Evolutionary conservation across 2,329 filamentous ascomycete species (phyloP), one percentile per base, ranked within the genome.

Genomic region (Metarhizium anisopliae): DNA sequence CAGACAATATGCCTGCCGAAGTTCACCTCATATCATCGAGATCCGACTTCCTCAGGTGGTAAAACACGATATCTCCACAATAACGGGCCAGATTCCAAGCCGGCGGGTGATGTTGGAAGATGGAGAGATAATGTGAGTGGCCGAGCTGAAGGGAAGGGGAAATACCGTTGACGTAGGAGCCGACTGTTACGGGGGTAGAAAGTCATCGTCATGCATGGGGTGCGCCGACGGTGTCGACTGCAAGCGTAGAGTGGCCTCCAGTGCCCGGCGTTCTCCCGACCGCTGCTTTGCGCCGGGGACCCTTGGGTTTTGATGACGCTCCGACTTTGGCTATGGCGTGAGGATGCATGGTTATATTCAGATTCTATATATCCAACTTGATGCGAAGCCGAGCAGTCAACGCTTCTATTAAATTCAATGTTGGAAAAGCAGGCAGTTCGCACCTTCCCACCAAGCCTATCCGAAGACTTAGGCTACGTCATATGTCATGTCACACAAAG

Each of bases 161-260:
- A 43, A 49, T 20, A 55, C 54, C 2, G 49, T 55, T 52, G 54
- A 55, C 54, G 54, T 52, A 49, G 29, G 30, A 30, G 50, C n/a
- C 29, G 4, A 25, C 3, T 47, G 43, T 25, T 42, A 29, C 11
- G 42, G 16, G 18, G 45, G 43, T 43, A n/a, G 43, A 30, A 29
- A 36, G 20, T 10, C 55, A 50, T 56, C 55, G 55, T 56, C 51
- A 56, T 56, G 49, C 47, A 53, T 45, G 36, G 35, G 6, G 10
- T 47, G 42, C 16, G 29, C 45, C 14, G 25, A 25, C n/a, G 50
- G n/a, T 25, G 11, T 20, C 6, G 50, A 25, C 25, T 18, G 40
- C 20, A 36, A 47, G 32, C 16, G 11, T 29, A 47, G 25, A 53
- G 51, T 32, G 51, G 40, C 4, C 51, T n/a, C 29, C n/a, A 43